Conservation (phyloP, 768 basidiomycete genomes). For the Lactarius evosmus region DNA sequence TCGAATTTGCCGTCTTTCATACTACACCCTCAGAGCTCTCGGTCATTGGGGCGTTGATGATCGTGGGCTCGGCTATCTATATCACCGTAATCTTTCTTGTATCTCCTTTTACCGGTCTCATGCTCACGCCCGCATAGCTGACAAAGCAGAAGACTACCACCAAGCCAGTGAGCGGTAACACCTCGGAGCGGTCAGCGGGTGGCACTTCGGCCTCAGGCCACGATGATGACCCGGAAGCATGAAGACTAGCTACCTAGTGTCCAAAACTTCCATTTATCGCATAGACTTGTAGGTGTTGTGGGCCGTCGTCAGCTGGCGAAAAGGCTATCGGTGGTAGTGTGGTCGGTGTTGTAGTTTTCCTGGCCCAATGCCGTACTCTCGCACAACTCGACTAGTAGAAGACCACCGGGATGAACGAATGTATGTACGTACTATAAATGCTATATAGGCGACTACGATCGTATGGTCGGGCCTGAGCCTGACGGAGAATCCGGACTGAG, state of each 20-base stretch:
- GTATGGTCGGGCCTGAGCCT: not conserved
- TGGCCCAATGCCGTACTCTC: not conserved
- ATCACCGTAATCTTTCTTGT: slow-evolving; percentile 50
- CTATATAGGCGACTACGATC: not conserved
- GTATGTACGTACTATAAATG: not conserved
- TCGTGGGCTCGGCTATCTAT: slow-evolving; percentile 59
- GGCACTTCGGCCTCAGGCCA: not conserved
- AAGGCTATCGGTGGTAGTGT: not conserved
- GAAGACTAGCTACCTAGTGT: not conserved
- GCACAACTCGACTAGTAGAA: no score
- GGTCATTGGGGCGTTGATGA: slow-evolving; percentile 59
- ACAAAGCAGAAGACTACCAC: slow-evolving; percentile 11
- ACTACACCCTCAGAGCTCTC: slow-evolving; percentile 57
- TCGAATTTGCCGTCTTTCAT: slow-evolving; percentile 66
- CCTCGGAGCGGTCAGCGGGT: not conserved
- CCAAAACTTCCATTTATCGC: not conserved
- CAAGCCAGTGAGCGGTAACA: slow-evolving; percentile 10
- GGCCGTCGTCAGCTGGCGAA: no score
- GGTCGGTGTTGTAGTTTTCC: not conserved
- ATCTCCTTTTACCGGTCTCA: not conserved
- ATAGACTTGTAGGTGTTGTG: not conserved
- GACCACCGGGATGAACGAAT: no score
- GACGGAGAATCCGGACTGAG: no score
- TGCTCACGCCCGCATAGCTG: not conserved
- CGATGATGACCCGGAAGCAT: not conserved